Conservation (phyloP, 1,284 basidiomycete species). For the Ceratobasidium sp. region DNA sequence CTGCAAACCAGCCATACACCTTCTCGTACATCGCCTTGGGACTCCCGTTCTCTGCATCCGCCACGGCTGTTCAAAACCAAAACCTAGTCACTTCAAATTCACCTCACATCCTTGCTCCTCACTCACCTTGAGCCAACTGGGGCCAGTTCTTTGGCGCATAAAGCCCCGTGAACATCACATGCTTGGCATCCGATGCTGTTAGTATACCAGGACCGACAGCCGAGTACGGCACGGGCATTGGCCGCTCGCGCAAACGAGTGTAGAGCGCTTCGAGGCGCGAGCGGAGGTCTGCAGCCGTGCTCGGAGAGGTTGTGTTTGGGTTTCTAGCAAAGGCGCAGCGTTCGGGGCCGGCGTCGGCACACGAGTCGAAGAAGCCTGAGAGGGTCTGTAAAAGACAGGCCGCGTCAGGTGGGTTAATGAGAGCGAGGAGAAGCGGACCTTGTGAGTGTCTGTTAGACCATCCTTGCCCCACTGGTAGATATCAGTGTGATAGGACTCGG, state of each 20-base stretch:
- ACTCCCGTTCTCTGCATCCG: conserved; percentile 23
- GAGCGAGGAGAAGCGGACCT: conserved; percentile 23
- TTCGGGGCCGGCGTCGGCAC: conserved; percentile 47
- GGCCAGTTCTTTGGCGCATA: conserved; percentile 26
- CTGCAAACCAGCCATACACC: conserved; percentile 6
- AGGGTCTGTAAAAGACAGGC: conserved; percentile 17
- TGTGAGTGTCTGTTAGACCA: conserved; percentile 50
- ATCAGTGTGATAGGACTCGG: conserved; percentile 50
- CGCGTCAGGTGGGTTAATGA: neutral
- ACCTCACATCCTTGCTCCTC: neutral
- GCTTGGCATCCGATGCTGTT: conserved; percentile 29
- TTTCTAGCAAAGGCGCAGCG: conserved; percentile 45
- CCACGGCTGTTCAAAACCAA: conserved; percentile 1
- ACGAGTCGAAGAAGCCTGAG: conserved; percentile 39
- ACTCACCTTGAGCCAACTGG: conserved; percentile 5
- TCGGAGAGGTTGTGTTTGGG: neutral
- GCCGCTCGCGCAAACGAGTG: conserved; percentile 8
- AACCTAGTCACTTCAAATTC: neutral
- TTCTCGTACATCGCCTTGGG: conserved; percentile 8
- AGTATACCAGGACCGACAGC: conserved; percentile 11
- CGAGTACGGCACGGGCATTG: conserved; percentile 33
- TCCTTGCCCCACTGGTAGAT: conserved; percentile 50
- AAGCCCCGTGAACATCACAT: conserved; percentile 12
- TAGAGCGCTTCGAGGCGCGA: conserved; percentile 17
- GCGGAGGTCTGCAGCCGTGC: conserved; percentile 10